phyloP scores from a whole-genome alignment of 371 early-diverging fungal genomes.

The Umbelopsis sp. region DNA sequence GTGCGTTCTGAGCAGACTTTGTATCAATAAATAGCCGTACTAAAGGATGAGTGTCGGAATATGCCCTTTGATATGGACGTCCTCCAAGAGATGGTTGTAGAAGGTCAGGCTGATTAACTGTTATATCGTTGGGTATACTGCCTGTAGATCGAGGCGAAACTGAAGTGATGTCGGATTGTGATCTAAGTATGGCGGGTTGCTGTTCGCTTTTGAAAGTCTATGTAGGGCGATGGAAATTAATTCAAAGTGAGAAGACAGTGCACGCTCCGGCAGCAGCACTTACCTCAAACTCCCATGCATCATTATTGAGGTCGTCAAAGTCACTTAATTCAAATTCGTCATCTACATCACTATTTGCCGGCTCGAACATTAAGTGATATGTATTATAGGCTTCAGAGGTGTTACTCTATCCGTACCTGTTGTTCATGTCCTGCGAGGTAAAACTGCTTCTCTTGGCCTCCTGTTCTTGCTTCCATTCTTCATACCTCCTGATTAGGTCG shows the following conservation, averaged over 20 bases:
- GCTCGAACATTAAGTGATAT: not conserved
- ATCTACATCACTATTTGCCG: slow-evolving; percentile 25
- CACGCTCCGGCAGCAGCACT: slow-evolving; percentile 13
- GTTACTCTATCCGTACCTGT: slow-evolving; percentile 31
- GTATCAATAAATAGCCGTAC: slow-evolving; percentile 16
- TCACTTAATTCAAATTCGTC: slow-evolving; percentile 29
- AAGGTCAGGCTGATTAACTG: not conserved
- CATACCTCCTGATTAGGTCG: slow-evolving; percentile 56
- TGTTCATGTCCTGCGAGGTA: slow-evolving; percentile 45
- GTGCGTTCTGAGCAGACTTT: slow-evolving; percentile 15
- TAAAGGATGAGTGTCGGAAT: slow-evolving; percentile 17
- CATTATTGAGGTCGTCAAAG: slow-evolving; percentile 36
- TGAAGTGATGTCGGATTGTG: not conserved
- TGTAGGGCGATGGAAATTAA: not conserved
- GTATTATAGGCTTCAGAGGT: too few species aligned
- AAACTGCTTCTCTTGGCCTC: slow-evolving; percentile 47
- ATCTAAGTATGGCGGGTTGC: not conserved
- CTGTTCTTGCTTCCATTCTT: slow-evolving; percentile 52
- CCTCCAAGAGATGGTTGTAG: slow-evolving; percentile 1
- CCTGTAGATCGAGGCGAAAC: not conserved
- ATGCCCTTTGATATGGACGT: slow-evolving; percentile 11
- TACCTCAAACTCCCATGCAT: slow-evolving; percentile 56
- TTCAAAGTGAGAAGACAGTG: not conserved
- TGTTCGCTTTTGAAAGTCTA: slow-evolving; percentile 7
- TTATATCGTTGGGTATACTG: not conserved